Evolutionary conservation across 352 stramenopile genomes (phyloP).

Genomic region (Globisporangium middletonii): DNA sequence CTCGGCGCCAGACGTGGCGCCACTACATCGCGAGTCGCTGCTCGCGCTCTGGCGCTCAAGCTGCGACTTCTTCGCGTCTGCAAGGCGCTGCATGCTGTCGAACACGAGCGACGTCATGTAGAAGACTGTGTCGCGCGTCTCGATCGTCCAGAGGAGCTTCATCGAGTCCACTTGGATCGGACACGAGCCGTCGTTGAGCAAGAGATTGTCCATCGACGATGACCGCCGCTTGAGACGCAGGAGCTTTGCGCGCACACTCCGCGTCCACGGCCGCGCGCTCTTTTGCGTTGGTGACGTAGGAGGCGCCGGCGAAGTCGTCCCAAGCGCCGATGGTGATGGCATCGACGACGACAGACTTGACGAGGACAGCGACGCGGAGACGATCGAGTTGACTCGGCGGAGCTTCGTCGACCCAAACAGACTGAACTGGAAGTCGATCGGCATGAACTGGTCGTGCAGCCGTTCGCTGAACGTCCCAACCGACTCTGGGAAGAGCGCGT

Average conservation of each 20-base stretch:
- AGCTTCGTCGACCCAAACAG: conserved; percentile 18
- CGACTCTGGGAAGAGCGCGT: conserved; percentile 22
- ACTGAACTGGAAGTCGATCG: conserved; percentile 41
- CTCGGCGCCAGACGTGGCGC: neutral
- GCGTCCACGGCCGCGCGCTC: conserved; percentile 39
- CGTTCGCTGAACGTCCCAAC: conserved; percentile 22
- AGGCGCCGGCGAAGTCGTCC: conserved; percentile 2
- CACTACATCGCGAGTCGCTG: neutral
- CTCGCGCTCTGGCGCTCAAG: conserved; percentile 2
- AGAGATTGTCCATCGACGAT: conserved; percentile 65
- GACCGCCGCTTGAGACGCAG: conserved; percentile 51
- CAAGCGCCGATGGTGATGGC: neutral
- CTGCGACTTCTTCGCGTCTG: conserved; percentile 23
- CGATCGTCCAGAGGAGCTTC: conserved; percentile 75
- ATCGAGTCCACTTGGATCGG: conserved; percentile 81
- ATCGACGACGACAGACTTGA: neutral
- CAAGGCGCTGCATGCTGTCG: conserved; percentile 42
- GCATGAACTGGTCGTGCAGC: conserved; percentile 43
- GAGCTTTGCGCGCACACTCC: conserved; percentile 47
- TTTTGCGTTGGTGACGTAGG: conserved; percentile 18
- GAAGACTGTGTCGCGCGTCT: conserved; percentile 65
- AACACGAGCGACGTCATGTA: conserved; percentile 57
- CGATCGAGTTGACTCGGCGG: conserved; percentile 15
- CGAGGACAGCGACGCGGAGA: conserved; percentile 6
- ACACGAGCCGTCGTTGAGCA: conserved; percentile 61